Evolutionary conservation across 2,329 filamentous ascomycete species (phyloP).

Genomic region (Cladorrhinum sp.): DNA sequence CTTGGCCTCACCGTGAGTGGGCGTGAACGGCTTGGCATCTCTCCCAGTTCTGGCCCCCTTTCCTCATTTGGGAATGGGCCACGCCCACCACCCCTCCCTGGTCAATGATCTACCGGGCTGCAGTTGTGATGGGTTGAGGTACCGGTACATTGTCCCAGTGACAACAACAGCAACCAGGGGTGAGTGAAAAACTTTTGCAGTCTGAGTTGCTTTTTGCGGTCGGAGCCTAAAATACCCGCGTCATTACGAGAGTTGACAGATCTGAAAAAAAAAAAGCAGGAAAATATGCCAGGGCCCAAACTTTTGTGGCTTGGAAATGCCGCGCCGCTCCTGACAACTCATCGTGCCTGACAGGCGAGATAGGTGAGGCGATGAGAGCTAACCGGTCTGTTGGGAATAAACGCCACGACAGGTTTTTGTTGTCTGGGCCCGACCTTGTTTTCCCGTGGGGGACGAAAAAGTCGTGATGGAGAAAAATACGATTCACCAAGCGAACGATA

Average conservation of each 20-base stretch:
- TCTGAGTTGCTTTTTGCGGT: neutral
- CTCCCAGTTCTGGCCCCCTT: neutral
- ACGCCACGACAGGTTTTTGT: neutral
- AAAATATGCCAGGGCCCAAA: neutral
- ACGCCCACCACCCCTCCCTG: neutral
- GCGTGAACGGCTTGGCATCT: neutral
- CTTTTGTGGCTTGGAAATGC: too few relatives aligned
- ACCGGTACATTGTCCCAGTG: neutral
- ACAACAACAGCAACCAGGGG: neutral
- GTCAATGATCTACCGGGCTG: neutral
- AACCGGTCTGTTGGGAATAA: neutral
- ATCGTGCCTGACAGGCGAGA: neutral
- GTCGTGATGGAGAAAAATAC: too few relatives aligned
- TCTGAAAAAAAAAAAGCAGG: neutral
- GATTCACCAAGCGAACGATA: too few relatives aligned
- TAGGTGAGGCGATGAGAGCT: neutral
- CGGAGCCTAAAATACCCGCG: neutral
- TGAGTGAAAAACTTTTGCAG: neutral
- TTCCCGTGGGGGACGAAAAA: too few relatives aligned
- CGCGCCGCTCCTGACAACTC: too few relatives aligned
- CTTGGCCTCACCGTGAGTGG: neutral
- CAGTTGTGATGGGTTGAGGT: neutral
- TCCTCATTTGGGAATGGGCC: neutral
- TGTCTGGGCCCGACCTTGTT: too few relatives aligned
- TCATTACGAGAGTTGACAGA: neutral